These are phyloP conservation scores for Alectoria sarmentosa DNA, from an alignment of 495 filamentous ascomycete genomes.

Conservation along the genomic window DNA sequence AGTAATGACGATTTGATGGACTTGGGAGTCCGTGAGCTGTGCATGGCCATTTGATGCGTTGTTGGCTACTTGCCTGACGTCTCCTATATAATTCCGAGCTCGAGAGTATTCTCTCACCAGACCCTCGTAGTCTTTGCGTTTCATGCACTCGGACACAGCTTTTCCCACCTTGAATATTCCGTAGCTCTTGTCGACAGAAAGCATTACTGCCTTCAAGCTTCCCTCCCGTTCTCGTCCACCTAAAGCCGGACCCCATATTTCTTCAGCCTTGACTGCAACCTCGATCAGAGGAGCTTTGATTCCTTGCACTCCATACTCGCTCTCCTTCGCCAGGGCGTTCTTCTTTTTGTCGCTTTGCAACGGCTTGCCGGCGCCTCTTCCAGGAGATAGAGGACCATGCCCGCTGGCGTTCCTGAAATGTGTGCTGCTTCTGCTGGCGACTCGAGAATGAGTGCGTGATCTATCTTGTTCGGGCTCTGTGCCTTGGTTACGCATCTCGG, in stretches of 20 bases:
- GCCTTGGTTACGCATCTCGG: slow-evolving; percentile 89
- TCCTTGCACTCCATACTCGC: slow-evolving; percentile 86
- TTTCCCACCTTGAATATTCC: slow-evolving; percentile 73
- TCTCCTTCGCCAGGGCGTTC: slow-evolving; percentile 87
- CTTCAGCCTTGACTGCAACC: slow-evolving; percentile 86
- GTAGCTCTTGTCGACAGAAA: slow-evolving; percentile 66
- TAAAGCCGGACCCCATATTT: slow-evolving; percentile 92
- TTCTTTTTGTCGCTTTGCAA: slow-evolving; percentile 55
- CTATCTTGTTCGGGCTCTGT: slow-evolving; percentile 48
- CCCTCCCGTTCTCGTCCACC: slow-evolving; percentile 90
- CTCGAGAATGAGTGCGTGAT: slow-evolving; percentile 48
- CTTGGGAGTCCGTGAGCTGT: slow-evolving; percentile 61
- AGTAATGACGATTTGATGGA: slow-evolving; percentile 77
- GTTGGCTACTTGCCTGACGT: slow-evolving; percentile 57
- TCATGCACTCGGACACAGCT: slow-evolving; percentile 75
- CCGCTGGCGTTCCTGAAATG: slow-evolving; percentile 28
- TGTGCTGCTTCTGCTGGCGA: slow-evolving; percentile 42
- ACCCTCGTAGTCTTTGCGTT: slow-evolving; percentile 78
- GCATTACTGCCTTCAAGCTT: slow-evolving; percentile 64
- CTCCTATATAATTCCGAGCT: slow-evolving; percentile 66
- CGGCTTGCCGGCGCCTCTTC: slow-evolving; percentile 27
- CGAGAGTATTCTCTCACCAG: slow-evolving; percentile 79
- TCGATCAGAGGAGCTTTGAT: slow-evolving; percentile 83
- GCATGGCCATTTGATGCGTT: slow-evolving; percentile 40
- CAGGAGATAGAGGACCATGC: slow-evolving; percentile 31